Evolutionary conservation across 306 rosid genomes (phyloP).

Genomic region (Pachyrhizus erosus): DNA sequence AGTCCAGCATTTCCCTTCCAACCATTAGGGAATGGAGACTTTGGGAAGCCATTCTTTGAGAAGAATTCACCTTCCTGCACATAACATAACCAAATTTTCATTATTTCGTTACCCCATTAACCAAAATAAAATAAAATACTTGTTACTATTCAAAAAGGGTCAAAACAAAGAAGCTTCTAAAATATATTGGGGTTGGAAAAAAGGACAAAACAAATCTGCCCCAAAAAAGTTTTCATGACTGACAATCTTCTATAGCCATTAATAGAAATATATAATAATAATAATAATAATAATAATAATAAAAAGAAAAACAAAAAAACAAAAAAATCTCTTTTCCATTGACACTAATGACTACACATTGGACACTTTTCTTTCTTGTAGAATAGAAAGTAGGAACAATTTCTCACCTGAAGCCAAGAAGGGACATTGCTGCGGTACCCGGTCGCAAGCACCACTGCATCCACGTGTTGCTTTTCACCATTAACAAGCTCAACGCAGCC

Average conservation of each 20-base stretch:
- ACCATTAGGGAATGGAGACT: slow-evolving; percentile 73
- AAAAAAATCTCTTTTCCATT: background rate
- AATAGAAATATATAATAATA: background rate
- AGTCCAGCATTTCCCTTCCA: slow-evolving; percentile 94
- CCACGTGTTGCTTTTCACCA: slow-evolving; percentile 62
- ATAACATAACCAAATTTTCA: slow-evolving; percentile 38
- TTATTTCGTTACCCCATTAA: slow-evolving; percentile 31
- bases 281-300: background rate
- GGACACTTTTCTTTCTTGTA: background rate
- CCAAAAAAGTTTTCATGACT: slow-evolving; percentile 17
- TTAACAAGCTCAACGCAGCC: slow-evolving; percentile 62
- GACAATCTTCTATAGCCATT: background rate
- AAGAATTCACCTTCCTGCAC: slow-evolving; percentile 86
- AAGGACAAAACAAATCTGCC: slow-evolving; percentile 3
- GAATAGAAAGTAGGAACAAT: background rate
- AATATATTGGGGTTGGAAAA: background rate
- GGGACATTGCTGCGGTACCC: slow-evolving; percentile 98
- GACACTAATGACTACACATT: background rate
- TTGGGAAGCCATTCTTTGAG: slow-evolving; percentile 84
- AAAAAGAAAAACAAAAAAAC: background rate
- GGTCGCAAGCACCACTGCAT: slow-evolving; percentile 80
- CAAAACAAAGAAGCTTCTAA: background rate
- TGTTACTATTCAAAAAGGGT: background rate
- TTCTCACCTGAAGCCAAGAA: slow-evolving; percentile 93
- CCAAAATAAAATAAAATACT: background rate